phyloP scores from a whole-genome alignment of 306 rosid species.

The Senna siamea region DNA sequence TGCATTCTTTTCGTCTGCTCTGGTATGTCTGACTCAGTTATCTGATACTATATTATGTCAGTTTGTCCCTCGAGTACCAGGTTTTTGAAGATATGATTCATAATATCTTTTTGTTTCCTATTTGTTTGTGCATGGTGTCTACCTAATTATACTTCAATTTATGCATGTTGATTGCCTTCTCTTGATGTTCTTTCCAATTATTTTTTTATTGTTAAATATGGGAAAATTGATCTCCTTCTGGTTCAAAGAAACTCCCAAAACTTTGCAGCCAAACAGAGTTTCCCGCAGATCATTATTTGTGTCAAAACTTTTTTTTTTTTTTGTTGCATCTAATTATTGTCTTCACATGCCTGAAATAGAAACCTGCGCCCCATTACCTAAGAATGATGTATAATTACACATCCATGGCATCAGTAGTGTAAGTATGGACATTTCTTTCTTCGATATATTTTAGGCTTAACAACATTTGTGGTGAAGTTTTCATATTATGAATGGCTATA shows the following conservation, averaged over 20 bases:
- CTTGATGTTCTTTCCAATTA: not conserved
- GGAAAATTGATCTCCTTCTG: not conserved
- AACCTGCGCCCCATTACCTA: not conserved
- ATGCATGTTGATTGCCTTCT: not conserved
- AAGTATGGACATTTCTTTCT: slow-evolving; percentile 3
- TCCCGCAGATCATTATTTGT: not conserved
- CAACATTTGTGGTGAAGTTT: not conserved
- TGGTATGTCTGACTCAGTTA: not conserved
- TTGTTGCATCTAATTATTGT: not conserved
- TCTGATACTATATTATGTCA: not conserved
- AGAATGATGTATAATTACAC: not conserved
- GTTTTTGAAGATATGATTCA: not conserved
- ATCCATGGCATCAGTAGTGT: not conserved
- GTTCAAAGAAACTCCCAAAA: not conserved
- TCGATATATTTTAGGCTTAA: not conserved
- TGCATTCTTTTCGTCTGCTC: not conserved
- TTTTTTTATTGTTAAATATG: not conserved
- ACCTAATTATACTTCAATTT: not conserved
- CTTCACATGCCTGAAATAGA: slow-evolving; percentile 4
- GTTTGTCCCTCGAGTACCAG: not conserved
- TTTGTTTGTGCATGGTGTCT: not conserved
- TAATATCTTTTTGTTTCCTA: not conserved
- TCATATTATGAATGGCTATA: no score
- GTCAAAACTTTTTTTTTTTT: not conserved
- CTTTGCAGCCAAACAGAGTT: not conserved